Conservation (phyloP, 805 yeast genomes). For the Dipodascopsis uninucleata region DNA sequence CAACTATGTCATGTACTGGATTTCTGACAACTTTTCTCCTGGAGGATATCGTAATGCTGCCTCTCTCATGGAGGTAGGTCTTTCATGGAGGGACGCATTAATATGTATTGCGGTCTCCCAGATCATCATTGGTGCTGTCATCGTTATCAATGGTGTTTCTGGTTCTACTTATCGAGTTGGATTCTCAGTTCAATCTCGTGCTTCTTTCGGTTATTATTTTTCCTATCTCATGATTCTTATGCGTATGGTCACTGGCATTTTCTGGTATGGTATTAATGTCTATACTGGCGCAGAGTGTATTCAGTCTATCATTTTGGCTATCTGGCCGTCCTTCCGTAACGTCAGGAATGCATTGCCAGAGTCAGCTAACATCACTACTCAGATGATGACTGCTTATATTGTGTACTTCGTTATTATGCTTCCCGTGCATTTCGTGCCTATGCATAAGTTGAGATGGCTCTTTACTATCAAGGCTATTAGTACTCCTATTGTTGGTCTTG, state of each 20-base stretch:
- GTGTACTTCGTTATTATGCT: background rate
- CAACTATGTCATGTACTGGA: conserved; percentile 38
- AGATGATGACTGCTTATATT: conserved; percentile 1
- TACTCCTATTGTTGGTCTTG: conserved; percentile 71
- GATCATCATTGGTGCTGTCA: conserved; percentile 40
- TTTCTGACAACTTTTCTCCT: conserved; percentile 35
- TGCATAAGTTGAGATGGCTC: conserved; percentile 14
- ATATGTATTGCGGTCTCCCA: conserved; percentile 44
- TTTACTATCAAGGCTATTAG: conserved; percentile 8
- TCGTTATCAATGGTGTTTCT: conserved; percentile 45
- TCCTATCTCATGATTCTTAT: conserved; percentile 55
- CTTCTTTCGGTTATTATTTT: conserved; percentile 48
- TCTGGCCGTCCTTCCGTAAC: conserved; percentile 39
- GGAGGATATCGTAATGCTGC: conserved; percentile 45
- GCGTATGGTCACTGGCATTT: conserved; percentile 79
- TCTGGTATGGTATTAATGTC: conserved; percentile 65
- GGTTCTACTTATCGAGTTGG: conserved; percentile 52
- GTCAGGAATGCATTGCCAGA: conserved; percentile 41
- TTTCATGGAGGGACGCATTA: conserved; percentile 45
- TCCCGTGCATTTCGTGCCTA: conserved; percentile 14
- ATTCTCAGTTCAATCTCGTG: conserved; percentile 45
- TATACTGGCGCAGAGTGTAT: conserved; percentile 48
- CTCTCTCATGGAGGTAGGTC: conserved; percentile 44
- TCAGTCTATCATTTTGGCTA: conserved; percentile 38
- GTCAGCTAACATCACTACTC: conserved; percentile 35